phyloP scores from a whole-genome alignment of 805 yeast genomes.

The Yamadazyma insecticola region DNA sequence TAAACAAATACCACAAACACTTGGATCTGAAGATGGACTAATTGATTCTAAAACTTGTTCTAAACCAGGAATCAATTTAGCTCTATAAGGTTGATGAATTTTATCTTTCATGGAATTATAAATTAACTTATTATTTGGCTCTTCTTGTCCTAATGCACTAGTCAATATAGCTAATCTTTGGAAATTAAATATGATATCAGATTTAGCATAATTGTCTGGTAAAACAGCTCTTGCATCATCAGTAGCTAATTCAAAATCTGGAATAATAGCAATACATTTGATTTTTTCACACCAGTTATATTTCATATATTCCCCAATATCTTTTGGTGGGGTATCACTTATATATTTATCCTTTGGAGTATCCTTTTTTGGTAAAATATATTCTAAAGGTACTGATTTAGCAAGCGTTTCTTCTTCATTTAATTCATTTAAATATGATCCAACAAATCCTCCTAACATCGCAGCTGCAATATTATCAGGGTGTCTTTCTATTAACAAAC shows the following conservation, averaged over 20 bases:
- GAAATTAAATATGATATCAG: slow-evolving; percentile 85
- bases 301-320: slow-evolving; percentile 84
- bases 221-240: slow-evolving; percentile 87
- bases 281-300: slow-evolving; percentile 79
- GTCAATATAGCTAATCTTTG: slow-evolving; percentile 92
- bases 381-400: slow-evolving; percentile 71
- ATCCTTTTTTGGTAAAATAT: slow-evolving; percentile 70
- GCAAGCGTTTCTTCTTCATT: slow-evolving; percentile 65
- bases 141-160: slow-evolving; percentile 79
- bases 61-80: slow-evolving; percentile 87
- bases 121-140: slow-evolving; percentile 78
- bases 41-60: slow-evolving; percentile 73
- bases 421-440: slow-evolving; percentile 84
- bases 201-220: slow-evolving; percentile 71
- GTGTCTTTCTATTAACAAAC: slow-evolving; percentile 95
- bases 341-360: slow-evolving; percentile 53
- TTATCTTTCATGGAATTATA: slow-evolving; percentile 96
- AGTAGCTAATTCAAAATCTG: slow-evolving; percentile 91
- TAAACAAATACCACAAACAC: slow-evolving; percentile 87
- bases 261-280: slow-evolving; percentile 87
- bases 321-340: slow-evolving; percentile 58
- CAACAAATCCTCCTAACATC: slow-evolving; percentile 98
- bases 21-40: slow-evolving; percentile 78
- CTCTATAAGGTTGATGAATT: slow-evolving; percentile 95
- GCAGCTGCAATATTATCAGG: slow-evolving; percentile 99